These are phyloP conservation scores for Agrocybe praecox DNA, from an alignment of 768 basidiomycete species.

Conservation along the genomic window DNA sequence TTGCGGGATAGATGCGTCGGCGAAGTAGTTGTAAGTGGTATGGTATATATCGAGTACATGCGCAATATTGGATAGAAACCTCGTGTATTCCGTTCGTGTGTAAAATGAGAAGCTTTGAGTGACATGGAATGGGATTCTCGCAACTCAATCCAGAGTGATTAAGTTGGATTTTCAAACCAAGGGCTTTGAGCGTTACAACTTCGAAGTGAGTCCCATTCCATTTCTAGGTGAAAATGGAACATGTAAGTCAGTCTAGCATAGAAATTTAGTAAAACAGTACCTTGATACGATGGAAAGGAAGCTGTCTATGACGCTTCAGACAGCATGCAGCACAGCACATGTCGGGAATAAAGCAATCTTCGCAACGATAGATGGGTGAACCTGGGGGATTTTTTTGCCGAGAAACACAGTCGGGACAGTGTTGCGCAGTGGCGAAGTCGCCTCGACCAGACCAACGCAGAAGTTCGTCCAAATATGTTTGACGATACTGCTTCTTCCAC, in stretches of 20 bases:
- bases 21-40: conserved; percentile 1
- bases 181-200: neutral
- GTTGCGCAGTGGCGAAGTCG: neutral
- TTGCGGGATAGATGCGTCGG: conserved; percentile 13
- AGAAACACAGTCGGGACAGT: neutral
- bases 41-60: neutral
- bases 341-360: neutral
- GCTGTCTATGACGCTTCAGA: neutral
- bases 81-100: conserved; percentile 2
- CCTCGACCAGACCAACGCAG: neutral
- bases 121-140: no score
- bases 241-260: no score
- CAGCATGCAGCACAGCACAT: neutral
- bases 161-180: conserved; percentile 5
- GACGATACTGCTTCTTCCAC: no score
- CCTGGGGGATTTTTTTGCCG: neutral
- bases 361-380: neutral
- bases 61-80: neutral
- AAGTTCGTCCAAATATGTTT: neutral
- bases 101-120: no score
- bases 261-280: neutral
- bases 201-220: neutral
- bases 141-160: conserved; percentile 2
- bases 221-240: neutral
- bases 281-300: neutral